phyloP scores from a whole-genome alignment of 441 rosid species.

The Adansonia madagascariensis region DNA sequence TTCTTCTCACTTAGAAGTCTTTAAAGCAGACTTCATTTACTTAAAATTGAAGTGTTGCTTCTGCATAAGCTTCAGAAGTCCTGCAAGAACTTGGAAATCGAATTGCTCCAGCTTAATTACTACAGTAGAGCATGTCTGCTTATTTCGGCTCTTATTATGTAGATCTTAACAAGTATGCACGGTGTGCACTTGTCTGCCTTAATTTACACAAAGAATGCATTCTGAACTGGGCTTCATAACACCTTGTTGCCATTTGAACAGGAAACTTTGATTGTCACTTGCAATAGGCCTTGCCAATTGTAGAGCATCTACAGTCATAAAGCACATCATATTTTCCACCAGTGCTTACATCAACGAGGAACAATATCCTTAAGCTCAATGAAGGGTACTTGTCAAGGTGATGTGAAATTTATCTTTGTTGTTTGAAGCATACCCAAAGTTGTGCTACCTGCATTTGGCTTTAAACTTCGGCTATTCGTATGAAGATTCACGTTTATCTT shows the following conservation, averaged over 20 bases:
- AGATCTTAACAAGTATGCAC: not conserved
- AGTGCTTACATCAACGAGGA: constrained; percentile 13
- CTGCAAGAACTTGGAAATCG: constrained; percentile 18
- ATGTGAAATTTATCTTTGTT: constrained; percentile 8
- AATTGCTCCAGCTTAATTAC: not conserved
- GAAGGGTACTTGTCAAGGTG: constrained; percentile 21
- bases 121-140: constrained; percentile 6
- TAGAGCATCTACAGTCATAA: constrained; percentile 18
- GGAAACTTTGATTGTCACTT: constrained; percentile 4
- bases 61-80: constrained; percentile 19
- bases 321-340: not conserved
- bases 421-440: constrained; percentile 13
- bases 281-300: constrained; percentile 6
- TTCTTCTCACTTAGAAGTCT: not conserved
- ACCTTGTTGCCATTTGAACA: not conserved
- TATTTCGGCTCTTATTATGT: not conserved
- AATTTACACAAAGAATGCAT: not conserved
- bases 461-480: constrained; percentile 16
- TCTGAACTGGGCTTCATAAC: constrained; percentile 3
- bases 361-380: constrained; percentile 1
- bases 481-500: not conserved
- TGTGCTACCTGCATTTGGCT: constrained; percentile 5
- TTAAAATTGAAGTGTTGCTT: not conserved
- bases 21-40: not conserved
- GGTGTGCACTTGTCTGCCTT: not conserved